Conservation (phyloP, 495 filamentous ascomycete genomes). For the Lichenothelia convexa region DNA sequence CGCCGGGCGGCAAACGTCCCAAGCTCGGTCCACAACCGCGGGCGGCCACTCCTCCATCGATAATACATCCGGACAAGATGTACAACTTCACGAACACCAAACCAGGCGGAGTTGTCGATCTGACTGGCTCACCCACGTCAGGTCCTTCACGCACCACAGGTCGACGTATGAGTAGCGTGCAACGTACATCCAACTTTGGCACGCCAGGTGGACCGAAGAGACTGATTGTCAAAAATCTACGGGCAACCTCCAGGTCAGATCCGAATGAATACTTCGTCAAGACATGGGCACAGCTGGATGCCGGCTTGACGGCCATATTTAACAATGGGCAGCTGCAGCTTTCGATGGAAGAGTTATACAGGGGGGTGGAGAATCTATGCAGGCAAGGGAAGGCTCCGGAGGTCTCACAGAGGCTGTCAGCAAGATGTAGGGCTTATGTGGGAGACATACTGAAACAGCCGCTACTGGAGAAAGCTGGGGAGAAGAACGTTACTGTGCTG, state of each 20-base stretch:
- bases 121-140: conserved; percentile 9
- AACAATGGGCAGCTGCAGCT: conserved; percentile 17
- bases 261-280: conserved; percentile 54
- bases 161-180: conserved; percentile 4
- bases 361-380: conserved; percentile 78
- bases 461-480: conserved; percentile 31
- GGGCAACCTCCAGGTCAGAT: conserved; percentile 35
- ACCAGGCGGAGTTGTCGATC: conserved; percentile 9
- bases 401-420: conserved; percentile 41
- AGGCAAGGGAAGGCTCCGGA: conserved; percentile 49
- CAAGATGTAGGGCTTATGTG: conserved; percentile 45
- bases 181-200: conserved; percentile 23
- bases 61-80: conserved; percentile 10
- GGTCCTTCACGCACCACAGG: conserved; percentile 4
- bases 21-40: background rate
- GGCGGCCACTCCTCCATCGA: conserved; percentile 4
- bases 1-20: background rate
- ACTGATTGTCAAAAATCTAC: conserved; percentile 74
- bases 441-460: conserved; percentile 32
- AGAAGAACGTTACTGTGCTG: conserved; percentile 43
- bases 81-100: conserved; percentile 11
- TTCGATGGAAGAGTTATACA: conserved; percentile 74
- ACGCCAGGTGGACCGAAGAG: conserved; percentile 52
- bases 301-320: conserved; percentile 57
- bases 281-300: conserved; percentile 51